Evolutionary conservation across 2,329 filamentous ascomycete genomes (phyloP).

Genomic region (Sclerotinia sclerotiorum): DNA sequence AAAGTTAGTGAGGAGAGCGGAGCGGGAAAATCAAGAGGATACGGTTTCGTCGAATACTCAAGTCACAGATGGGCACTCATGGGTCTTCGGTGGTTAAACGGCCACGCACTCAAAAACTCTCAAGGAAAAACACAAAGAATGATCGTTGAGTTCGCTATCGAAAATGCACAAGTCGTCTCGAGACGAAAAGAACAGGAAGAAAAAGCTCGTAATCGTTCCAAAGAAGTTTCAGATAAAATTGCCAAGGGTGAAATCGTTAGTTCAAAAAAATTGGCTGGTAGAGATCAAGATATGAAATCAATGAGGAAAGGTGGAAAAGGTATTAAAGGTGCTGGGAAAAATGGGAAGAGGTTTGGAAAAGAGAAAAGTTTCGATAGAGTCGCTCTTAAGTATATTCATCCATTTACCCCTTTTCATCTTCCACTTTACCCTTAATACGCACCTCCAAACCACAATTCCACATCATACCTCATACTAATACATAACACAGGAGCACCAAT

Average conservation of each 20-base stretch:
- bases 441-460: too few relatives aligned
- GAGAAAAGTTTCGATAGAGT: slow-evolving; percentile 34
- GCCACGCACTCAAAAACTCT: slow-evolving; percentile 59
- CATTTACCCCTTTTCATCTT: neutral
- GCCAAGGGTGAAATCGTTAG: slow-evolving; percentile 37
- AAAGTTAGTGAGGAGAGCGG: slow-evolving; percentile 78
- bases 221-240: slow-evolving; percentile 41
- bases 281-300: slow-evolving; percentile 40
- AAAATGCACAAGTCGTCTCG: slow-evolving; percentile 94
- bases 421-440: too few relatives aligned
- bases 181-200: slow-evolving; percentile 66
- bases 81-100: slow-evolving; percentile 92
- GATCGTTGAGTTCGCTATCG: slow-evolving; percentile 96
- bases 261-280: slow-evolving; percentile 39
- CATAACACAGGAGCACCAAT: slow-evolving; percentile 5
- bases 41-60: slow-evolving; percentile 96
- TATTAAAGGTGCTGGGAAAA: slow-evolving; percentile 28
- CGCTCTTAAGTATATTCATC: slow-evolving; percentile 19
- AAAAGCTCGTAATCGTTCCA: slow-evolving; percentile 48
- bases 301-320: slow-evolving; percentile 41
- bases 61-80: slow-evolving; percentile 93
- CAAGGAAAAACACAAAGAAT: slow-evolving; percentile 82
- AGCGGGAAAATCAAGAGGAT: slow-evolving; percentile 82
- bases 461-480: neutral
- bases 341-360: slow-evolving; percentile 27